Evolutionary conservation across 2,329 filamentous ascomycete species (phyloP).

Genomic region (Bipolaris sorokiniana): DNA sequence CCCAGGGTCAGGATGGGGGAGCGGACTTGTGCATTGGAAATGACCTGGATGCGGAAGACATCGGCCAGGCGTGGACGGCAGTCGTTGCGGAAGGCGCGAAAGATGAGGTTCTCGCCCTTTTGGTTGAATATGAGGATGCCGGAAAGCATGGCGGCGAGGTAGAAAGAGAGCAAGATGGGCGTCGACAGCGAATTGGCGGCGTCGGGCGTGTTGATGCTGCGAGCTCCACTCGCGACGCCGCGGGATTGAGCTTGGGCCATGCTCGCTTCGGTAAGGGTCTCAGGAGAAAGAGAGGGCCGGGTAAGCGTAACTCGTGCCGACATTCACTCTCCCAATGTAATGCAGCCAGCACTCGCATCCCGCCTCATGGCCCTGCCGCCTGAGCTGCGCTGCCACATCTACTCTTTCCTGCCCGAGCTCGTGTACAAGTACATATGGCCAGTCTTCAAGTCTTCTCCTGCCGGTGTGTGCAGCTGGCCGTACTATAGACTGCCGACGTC

Average conservation of each 20-base stretch:
- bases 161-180: neutral
- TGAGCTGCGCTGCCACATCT: neutral
- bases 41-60: conserved; percentile 99
- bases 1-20: conserved; percentile 97
- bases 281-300: neutral
- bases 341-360: neutral
- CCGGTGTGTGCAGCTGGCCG: neutral
- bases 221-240: conserved; percentile 18
- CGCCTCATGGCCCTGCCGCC: neutral
- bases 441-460: neutral
- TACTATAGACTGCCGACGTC: neutral
- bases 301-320: no score
- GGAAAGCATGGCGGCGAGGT: conserved; percentile 73
- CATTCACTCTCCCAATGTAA: neutral
- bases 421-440: conserved; percentile 1
- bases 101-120: conserved; percentile 99
- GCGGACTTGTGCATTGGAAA: conserved; percentile 95
- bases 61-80: conserved; percentile 96
- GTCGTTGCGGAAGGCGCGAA: conserved; percentile 97
- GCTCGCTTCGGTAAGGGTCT: conserved; percentile 6
- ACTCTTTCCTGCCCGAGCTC: neutral
- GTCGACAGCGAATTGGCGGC: conserved; percentile 14
- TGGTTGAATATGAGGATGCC: conserved; percentile 99
- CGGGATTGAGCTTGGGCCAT: conserved; percentile 21
- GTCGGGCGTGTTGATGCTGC: conserved; percentile 14